Evolutionary conservation across 257 asterid species (phyloP), one percentile per base, ranked within the genome.

Genomic region (Mitragyna speciosa): DNA sequence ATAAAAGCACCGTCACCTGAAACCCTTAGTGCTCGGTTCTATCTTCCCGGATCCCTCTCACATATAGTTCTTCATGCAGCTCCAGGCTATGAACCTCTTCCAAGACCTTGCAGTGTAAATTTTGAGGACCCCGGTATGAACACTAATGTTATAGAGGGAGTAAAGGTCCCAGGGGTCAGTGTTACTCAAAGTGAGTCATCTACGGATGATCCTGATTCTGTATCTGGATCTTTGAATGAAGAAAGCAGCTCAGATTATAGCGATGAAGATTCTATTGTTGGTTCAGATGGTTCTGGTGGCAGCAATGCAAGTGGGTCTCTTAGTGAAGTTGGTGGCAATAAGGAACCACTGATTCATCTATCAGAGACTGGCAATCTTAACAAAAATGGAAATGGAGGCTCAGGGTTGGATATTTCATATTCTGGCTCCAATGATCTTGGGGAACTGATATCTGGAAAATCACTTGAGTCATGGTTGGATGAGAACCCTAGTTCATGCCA

Each of bases 21-120:
- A 84, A 86, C 94, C 72, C 85, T 85, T 78, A 89, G 85, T 79
- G 89, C 83, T 85, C 88, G 92, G 41, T 90, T 93, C 83, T 96
- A 96, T 91, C 97, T 96, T 72, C 99, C 99, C 58, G 99, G 99
- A 65, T 91, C 99, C 84, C 97, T 96, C 81, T 96, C 99, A 22
- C 99, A 92, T 88, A 88, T 96, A 75, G 97, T 96, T 71, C 94
- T 96, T 87, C 99, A 96, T 82, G 99, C 99, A 79, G 99, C 99
- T 90, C 98, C 99, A 19, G 97, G 99, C 81, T 96, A 96, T 73
- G 98, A 92, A 88, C 97, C 97, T 86, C 97, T 96, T 71, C 99
- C 99, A 81, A 89, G 86, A 85, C 99, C 99, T 61, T 86, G 90
- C 81, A 92, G 99, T 89, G 81, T 92, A 69, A 82, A 75, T 49